Evolutionary conservation across 2,329 filamentous ascomycete species (phyloP), one percentile per base, ranked within the genome.

Genomic region (Paraphaeosphaeria minitans): DNA sequence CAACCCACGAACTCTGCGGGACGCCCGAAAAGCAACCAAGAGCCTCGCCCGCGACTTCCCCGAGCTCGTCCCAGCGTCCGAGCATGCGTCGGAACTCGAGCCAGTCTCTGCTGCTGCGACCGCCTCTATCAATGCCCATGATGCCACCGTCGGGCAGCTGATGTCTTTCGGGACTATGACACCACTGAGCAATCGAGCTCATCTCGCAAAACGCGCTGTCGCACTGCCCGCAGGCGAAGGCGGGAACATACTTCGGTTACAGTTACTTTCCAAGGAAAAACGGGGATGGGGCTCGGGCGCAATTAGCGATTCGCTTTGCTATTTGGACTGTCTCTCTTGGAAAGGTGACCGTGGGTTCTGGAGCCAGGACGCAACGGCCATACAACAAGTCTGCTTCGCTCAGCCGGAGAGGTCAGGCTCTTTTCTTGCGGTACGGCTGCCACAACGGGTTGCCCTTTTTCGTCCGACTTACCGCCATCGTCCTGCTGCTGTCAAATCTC

Each of bases 131-230:
- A 33, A 58, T 8, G 67, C 59, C 8, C 76, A 81, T 62, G 80
- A 82, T 59, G 76, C 80, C 14, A 60, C 71, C 2, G 55, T 73
- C 27, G 78, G 79, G 19, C 66, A 68, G 13, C 72, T 89, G 4
- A 78, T 91, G 22, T 82, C 83, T 2, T 77, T 86, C 29, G 88
- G 88, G 1, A 82, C 85, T 78, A 64, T 78, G 82, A 60, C 84
- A 79, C 61, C 51, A 35, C 27, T 29, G 16, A 16, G 27, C 5
- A 46, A 82, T 77, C 66, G 82, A 33, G 61, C 60, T 12, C 62
- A 54, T 78, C 5, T 78, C 10, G 55, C 62, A 10, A 64, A 73
- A 22, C 51, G 24, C 10, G 62, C 77, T 5, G 70, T 75, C 16
- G 70, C 71, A 4, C 59, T 80, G 2, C 70, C 73, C 12, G 60